Conservation (phyloP, 1,284 basidiomycete genomes). For the Veloboletus limbatus region DNA sequence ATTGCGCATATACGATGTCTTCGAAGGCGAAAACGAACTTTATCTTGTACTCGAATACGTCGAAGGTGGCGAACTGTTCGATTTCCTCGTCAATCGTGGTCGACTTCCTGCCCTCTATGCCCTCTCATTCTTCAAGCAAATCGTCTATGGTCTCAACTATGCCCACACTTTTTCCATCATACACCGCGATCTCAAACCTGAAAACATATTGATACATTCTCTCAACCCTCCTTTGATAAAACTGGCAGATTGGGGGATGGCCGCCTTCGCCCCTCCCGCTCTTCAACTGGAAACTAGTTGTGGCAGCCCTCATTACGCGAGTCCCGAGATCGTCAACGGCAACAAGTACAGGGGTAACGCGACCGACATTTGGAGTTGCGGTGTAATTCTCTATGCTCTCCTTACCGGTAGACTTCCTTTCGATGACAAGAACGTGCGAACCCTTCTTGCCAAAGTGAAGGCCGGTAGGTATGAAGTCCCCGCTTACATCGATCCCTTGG, state of each 20-base stretch:
- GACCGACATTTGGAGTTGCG: slow-evolving; percentile 94
- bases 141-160: slow-evolving; percentile 95
- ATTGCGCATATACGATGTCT: slow-evolving; percentile 94
- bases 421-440: slow-evolving; percentile 82
- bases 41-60: slow-evolving; percentile 98
- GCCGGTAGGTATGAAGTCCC: slow-evolving; percentile 85
- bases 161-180: slow-evolving; percentile 99
- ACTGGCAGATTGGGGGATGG: slow-evolving; percentile 99
- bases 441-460: slow-evolving; percentile 88
- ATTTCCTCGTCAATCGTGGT: slow-evolving; percentile 91
- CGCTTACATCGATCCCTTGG: slow-evolving; percentile 64
- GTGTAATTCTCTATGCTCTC: slow-evolving; percentile 86
- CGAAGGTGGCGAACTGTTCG: slow-evolving; percentile 96
- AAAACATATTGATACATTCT: slow-evolving; percentile 91
- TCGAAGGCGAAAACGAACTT: slow-evolving; percentile 90
- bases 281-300: slow-evolving; percentile 94
- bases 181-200: slow-evolving; percentile 98
- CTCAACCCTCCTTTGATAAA: slow-evolving; percentile 86
- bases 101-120: slow-evolving; percentile 83
- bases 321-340: slow-evolving; percentile 96
- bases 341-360: slow-evolving; percentile 91
- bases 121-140: slow-evolving; percentile 94
- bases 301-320: slow-evolving; percentile 97
- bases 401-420: slow-evolving; percentile 87
- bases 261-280: slow-evolving; percentile 80